Evolutionary conservation across 441 rosid genomes (phyloP).

Genomic region (Macaranga tanarius): DNA sequence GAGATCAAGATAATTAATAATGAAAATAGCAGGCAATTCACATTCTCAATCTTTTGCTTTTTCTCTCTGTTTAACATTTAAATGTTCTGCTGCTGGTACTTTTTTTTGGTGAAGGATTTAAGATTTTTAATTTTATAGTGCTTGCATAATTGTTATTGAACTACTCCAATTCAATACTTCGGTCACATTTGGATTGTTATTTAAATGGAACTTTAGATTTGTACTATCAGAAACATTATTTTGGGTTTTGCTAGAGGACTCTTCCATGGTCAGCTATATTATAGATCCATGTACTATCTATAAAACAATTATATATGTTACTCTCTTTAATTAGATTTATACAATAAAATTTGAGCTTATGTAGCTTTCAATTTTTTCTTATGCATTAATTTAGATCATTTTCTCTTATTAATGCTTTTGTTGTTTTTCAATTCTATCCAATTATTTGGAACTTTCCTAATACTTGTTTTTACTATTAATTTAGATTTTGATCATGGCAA

Average conservation of each 20-base stretch:
- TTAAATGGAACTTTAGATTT: too few species aligned
- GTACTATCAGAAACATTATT: conserved; percentile 10
- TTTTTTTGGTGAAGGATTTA: too few species aligned
- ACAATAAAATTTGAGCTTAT: conserved; percentile 17
- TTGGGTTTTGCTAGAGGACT: conserved; percentile 34
- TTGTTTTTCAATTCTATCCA: conserved; percentile 2
- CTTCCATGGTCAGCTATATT: conserved; percentile 31
- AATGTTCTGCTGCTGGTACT: too few species aligned
- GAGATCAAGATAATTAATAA: conserved; percentile 95
- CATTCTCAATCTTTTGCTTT: too few species aligned
- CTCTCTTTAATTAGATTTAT: neutral
- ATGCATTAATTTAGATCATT: neutral
- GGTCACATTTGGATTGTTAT: too few species aligned
- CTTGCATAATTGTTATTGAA: too few species aligned
- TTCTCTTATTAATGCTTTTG: conserved; percentile 16
- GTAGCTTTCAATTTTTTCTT: conserved; percentile 24
- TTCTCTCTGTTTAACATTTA: too few species aligned
- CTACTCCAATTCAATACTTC: too few species aligned
- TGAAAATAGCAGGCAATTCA: conserved; percentile 92
- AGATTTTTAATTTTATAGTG: too few species aligned
- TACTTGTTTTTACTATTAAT: neutral
- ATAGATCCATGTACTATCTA: conserved; percentile 26
- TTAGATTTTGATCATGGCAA: neutral
- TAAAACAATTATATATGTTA: neutral
- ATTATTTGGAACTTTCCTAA: neutral